These are phyloP conservation scores for Abrus pulchellus DNA, from an alignment of 306 rosid species.

Conservation along the genomic window DNA sequence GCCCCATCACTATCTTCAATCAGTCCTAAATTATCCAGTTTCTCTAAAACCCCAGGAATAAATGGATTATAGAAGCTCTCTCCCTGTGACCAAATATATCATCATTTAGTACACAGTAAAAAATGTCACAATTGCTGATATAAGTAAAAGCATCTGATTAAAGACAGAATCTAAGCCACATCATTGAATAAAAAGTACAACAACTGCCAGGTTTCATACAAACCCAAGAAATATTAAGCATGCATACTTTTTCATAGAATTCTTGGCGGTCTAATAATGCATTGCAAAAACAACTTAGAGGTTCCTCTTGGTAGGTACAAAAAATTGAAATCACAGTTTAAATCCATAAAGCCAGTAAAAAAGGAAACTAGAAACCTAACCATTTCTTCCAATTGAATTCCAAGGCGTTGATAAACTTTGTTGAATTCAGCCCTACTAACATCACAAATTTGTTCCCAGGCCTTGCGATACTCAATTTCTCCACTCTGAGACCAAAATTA, in stretches of 20 bases:
- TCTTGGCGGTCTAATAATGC: conserved; percentile 1
- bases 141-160: conserved; percentile 25
- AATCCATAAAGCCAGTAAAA: conserved; percentile 20
- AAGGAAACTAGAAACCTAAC: conserved; percentile 52
- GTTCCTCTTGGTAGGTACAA: conserved; percentile 3
- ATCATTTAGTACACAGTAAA: conserved; percentile 25
- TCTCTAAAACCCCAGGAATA: conserved; percentile 80
- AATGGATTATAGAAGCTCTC: conserved; percentile 94
- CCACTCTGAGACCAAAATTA: conserved; percentile 75
- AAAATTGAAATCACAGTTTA: conserved; percentile 1
- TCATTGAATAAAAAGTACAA: not conserved
- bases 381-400: conserved; percentile 84
- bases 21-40: conserved; percentile 68
- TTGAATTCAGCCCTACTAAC: conserved; percentile 89
- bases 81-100: conserved; percentile 71
- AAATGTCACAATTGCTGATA: conserved; percentile 11
- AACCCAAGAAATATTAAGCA: conserved; percentile 34
- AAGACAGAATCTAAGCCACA: conserved; percentile 23
- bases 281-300: conserved; percentile 14
- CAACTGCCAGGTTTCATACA: conserved; percentile 25
- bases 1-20: conserved; percentile 91
- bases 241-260: conserved; percentile 11
- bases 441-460: conserved; percentile 90
- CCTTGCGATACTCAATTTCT: conserved; percentile 70
- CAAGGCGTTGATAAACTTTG: conserved; percentile 85